These are phyloP conservation scores for Sorghum bicolor DNA, from an alignment of 176 grass and related monocot species.

Conservation along the genomic window Sorghum_bicolor_NCBIv3 NC_012876.2:62136501-62137000, in stretches of 20 bases:
- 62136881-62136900: conserved; percentile 94
- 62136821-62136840: conserved; percentile 74
- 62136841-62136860: conserved; percentile 77
- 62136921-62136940: conserved; percentile 84
- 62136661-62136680: neutral
- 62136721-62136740: neutral
- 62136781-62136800: conserved; percentile 56
- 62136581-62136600: conserved; percentile 85
- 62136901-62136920: conserved; percentile 78
- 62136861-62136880: conserved; percentile 77
- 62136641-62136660: conserved; percentile 17
- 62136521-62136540: conserved; percentile 93
- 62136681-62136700: conserved; percentile 3
- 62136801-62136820: conserved; percentile 63
- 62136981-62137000: neutral
- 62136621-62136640: conserved; percentile 83
- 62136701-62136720: neutral
- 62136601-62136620: conserved; percentile 88
- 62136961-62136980: conserved; percentile 9
- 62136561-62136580: conserved; percentile 69
- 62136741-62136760: conserved; percentile 53
- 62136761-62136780: conserved; percentile 60
- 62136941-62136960: conserved; percentile 60
- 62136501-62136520: conserved; percentile 84
- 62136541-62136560: conserved; percentile 61